Evolutionary conservation across 768 basidiomycete species (phyloP), one percentile per base, ranked within the genome.

Genomic region (Pleurotus ostreatus): DNA sequence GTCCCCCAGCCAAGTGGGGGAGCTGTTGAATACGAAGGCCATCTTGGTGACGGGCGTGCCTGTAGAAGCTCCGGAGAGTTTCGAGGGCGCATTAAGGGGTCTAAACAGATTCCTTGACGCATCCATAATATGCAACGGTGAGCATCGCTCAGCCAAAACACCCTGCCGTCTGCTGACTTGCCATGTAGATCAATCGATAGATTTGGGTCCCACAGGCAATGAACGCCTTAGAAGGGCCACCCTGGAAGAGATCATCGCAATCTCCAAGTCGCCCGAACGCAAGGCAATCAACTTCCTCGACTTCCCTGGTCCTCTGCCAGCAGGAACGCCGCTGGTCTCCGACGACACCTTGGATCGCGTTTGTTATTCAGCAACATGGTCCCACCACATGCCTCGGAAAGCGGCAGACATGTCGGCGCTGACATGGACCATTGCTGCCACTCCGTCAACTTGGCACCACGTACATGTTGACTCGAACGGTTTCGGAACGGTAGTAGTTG

Each of bases 121-220:
- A 25, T 18, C 12, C 15, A 38, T 38, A n/a, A 15, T 26, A 13
- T 25, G 22, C 48, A 13, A 49, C 23, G 48, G 48, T 49, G 38
- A 7, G 23, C 9, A 37, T n/a, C 20, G 13, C 13, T 49, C 7
- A 37, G 23, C 25, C 20, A 30, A n/a, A 26, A n/a, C 22, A n/a
- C 20, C 15, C 23, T n/a, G 20, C 20, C 5, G 22, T 46, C 26
- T 34, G 13, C 15, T 30, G 20, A 49, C 26, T 20, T 13, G 20
- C 20, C 16, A 20, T 12, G 22, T 52, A 52, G 51, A 52, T 40
- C 51, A 52, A 52, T 52, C 51, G 6, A 40, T 52, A 11, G 23
- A 40, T n/a, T 13, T 39, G 51, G 51, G 51, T 13, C 15, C 7
- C 6, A 41, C 18, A 11, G 34, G 37, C 6, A 16, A 22, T 13